Evolutionary conservation across 306 rosid genomes (phyloP), one percentile per base, ranked within the genome.

Genomic region (Malus asiatica): DNA sequence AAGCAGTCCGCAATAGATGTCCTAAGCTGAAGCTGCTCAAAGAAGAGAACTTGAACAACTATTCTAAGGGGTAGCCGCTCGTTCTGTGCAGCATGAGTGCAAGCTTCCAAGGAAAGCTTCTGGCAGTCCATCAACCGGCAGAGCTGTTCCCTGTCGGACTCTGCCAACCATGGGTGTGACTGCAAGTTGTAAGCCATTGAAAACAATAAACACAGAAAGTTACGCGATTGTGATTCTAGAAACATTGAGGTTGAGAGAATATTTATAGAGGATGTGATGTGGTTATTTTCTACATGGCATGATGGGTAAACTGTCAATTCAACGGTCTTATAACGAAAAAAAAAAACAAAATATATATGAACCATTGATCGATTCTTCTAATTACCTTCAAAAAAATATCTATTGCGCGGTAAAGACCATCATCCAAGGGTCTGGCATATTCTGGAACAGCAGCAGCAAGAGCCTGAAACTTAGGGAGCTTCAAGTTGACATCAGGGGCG

Each of bases 111-210:
- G 27, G 99, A 95, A 53, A 95, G 97, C 91, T 92, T 95, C 86
- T 92, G 99, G 88, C 99, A 95, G 84, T 95, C 97, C 96, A 95
- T 88, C 86, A 92, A 85, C 79, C 92, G 84, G 78, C 99, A 95
- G 30, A 92, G 84, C 73, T 95, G 92, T 82, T 95, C 99, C 81
- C 97, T 82, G 76, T 95, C 99, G 0, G 97, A 86, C 86, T 95
- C 99, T 29, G 86, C 89, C 90, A 92, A 82, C 99, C 99, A 95
- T 15, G 97, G 99, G 80, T 95, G 97, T 40, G 99, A 95, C 99
- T 95, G 96, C 88, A 79, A 71, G 63, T 87, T 65, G 27, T 72
- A 55, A 79, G 32, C 35, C 46, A 46, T 10, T 23, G 55, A 45
- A 52, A 48, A 77, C 51, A 84, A 77, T 77, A 80, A 82, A 78